phyloP scores from a whole-genome alignment of 2,329 filamentous ascomycete species.

The Colletotrichum kahawae region DNA sequence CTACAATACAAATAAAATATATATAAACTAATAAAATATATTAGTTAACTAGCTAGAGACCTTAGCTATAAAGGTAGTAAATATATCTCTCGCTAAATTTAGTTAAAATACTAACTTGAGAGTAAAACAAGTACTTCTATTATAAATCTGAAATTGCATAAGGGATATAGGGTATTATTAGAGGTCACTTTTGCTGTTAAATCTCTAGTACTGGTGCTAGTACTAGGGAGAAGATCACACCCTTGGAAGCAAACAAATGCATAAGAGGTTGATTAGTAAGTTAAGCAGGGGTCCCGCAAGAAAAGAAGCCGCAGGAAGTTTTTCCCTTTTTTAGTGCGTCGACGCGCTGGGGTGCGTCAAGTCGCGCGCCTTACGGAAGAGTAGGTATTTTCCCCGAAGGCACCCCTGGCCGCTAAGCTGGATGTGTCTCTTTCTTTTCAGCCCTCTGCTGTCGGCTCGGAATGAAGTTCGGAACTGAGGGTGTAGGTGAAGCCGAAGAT shows the following conservation, averaged over 20 bases:
- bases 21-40: too few relatives aligned
- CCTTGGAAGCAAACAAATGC: not conserved
- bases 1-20: too few relatives aligned
- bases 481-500: not conserved
- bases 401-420: not conserved
- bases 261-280: not conserved
- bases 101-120: too few relatives aligned
- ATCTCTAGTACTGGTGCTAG: too few relatives aligned
- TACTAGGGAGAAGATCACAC: too few relatives aligned
- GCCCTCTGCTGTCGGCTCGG: not conserved
- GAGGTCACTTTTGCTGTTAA: too few relatives aligned
- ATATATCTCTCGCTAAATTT: too few relatives aligned
- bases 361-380: not conserved
- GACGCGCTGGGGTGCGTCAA: not conserved
- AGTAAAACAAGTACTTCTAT: too few relatives aligned
- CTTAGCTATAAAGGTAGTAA: too few relatives aligned
- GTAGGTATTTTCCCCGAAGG: not conserved
- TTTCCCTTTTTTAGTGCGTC: not conserved
- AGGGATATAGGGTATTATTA: too few relatives aligned
- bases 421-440: not conserved
- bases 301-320: not conserved
- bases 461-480: not conserved
- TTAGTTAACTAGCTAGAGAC: too few relatives aligned
- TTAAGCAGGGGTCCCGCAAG: not conserved
- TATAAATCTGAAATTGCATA: too few relatives aligned